Evolutionary conservation across 495 filamentous ascomycete species (phyloP), one percentile per base, ranked within the genome.

Genomic region (Aspergillus taichungensis): DNA sequence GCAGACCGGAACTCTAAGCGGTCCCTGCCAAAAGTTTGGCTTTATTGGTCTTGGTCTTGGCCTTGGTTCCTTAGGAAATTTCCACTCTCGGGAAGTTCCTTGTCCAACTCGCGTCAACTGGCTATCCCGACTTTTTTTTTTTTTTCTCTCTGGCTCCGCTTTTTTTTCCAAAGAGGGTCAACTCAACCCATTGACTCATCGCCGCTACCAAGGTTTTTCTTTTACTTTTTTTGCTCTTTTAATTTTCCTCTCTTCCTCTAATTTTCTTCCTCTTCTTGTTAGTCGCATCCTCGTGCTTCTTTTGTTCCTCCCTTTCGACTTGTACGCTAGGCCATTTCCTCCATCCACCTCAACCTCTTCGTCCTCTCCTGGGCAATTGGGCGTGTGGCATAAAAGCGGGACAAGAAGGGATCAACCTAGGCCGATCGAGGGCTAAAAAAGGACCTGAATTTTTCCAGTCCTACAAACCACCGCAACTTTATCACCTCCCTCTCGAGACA

Each of bases 1-100:
- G 55, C 56, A 53, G 52, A 60, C 56, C 59, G 56, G 56, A 57
- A 56, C 48, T 55, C 56, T 59, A 55, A 62, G 57, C 59, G 56
- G 56, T 48, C 39, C 43, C 39, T 34, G 32, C 9, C 9, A 12
- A 33, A 37, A 51, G 40, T 35, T 42, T 49, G 44, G 37, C 18
- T 24, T 4, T 24, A 24, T 24, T 24, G 18, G 18, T 24, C 4
- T 24, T 24, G 18, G 18, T 24, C n/a, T n/a, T n/a, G n/a, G n/a
- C n/a, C n/a, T n/a, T n/a, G n/a, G n/a, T n/a, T n/a, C n/a, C n/a
- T n/a, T 24, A 24, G 48, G 40, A 9, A 33, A 46, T 49, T 40
- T 43, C 33, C 24, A 11, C 27, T 41, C 41, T 43, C 34, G 35
- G 49, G 34, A 30, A 14, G 30, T 44, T 37, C 38, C 38, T 42